Evolutionary conservation across 768 basidiomycete species (phyloP), one percentile per base, ranked within the genome.

Genomic region (Porphyrellus cyaneotinctus): DNA sequence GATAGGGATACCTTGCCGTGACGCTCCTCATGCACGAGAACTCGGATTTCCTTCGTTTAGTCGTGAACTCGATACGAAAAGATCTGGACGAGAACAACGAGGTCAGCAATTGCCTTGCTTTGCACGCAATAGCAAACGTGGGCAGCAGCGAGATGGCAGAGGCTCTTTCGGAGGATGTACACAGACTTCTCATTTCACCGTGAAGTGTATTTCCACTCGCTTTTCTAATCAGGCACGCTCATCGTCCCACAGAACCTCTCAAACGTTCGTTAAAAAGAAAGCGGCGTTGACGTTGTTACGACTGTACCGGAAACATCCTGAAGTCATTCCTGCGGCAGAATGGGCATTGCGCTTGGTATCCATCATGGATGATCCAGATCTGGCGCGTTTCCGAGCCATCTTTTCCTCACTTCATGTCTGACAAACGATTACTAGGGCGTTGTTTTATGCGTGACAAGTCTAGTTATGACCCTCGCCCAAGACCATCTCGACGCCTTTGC

Each of bases 111-210:
- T 98, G 97, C 64, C 78, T 99, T 51, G 97, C 97, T 2, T 73
- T 99, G 50, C 97, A 99, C 63, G 97, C 97, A 15, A 97, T 99
- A 59, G 97, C 97, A 11, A 99, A 97, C 61, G 91, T 99, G 22
- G 97, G 97, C 42, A 91, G 95, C 37, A 89, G 88, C 62, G 97
- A 98, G 71, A 99, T 99, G 93, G 95, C 97, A 9, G 97, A 99
- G 67, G 88, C 94, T 8, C 77, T 99, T 39, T 85, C 81, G 11
- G 91, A 91, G 62, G 94, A 95, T 62, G 97, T 99, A 1, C 95
- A 98, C 71, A 82, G 95, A 43, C 73, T 97, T 20, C 76, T 99
- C 47, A 97, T 99, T 59, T 95, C 92, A 55, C 91, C 92, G 95
- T 97, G 65, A 62, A 80, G 72, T 41, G 43, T 11, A 32, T 39